Base-by-base conservation (phyloP, 2,329 filamentous ascomycete species). In the Phyllosticta paracitricarpa region DNA sequence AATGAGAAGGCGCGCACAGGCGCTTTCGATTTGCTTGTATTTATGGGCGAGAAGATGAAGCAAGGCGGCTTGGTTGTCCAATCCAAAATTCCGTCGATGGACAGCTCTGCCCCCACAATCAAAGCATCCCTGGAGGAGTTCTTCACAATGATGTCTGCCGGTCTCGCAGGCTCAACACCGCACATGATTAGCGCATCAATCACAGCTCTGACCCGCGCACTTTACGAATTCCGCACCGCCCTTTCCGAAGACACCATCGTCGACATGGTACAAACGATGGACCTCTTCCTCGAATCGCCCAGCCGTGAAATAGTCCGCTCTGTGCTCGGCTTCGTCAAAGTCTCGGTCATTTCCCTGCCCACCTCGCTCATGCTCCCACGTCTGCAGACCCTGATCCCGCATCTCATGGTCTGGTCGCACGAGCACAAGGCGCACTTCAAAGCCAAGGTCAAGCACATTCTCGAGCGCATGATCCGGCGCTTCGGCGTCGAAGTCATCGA, bases 121-220 rank as follows among this genome's bases (percentile, higher is more conserved):
- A 80, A 84, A 2, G 93, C 94, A 22, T 92, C 83, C 52, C 83
- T 99, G 48, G 93, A 97, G 69, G 94, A 97, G 74, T 97, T 91
- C 76, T 90, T 97, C 78, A 97, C 93, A 61, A 99, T 99, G 94
- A 89, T 97, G 30, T 96, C 90, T 66, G 94, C 94, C 56, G 94
- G 94, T 76, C 83, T 99, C 59, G 94, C 93, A 1, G 93, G 92
- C 61, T 89, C 87, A 68, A 93, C 91, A 10, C 92, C 94, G 33
- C 93, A 97, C 77, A 97, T 97, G 91, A 92, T 97, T 64, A 96
- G 91, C 6, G 94, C 94, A 0, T 91, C 90, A n/a, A 92, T 99
- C 71, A 97, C 91, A 0, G 93, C 94, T 14, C 83, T 99, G 48
- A 94, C 91, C 14, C 85, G 94, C n/a, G 86, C 97, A 26, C 83